Conservation (phyloP, 148 eudicot species). For the Rhododendron simsii region DNA sequence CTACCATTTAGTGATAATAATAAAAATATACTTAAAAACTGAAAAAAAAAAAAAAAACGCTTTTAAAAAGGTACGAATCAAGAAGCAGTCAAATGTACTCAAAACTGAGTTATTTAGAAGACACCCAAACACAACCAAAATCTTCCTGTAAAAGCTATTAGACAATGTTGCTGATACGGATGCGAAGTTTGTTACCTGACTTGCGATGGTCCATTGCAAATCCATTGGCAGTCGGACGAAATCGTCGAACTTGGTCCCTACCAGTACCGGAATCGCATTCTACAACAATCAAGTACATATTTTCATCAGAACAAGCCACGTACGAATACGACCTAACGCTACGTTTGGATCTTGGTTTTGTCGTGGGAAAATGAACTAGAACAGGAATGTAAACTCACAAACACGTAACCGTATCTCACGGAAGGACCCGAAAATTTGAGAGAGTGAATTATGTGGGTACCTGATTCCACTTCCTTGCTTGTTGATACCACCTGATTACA, state of each 20-base stretch:
- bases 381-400: background rate
- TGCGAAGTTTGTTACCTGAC: constrained; percentile 33
- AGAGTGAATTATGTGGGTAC: constrained; percentile 12
- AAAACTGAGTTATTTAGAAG: background rate
- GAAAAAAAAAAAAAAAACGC: too few relatives aligned
- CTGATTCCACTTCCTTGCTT: constrained; percentile 77
- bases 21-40: background rate
- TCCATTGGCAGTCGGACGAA: constrained; percentile 57
- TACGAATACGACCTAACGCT: background rate
- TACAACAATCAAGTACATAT: constrained; percentile 9
- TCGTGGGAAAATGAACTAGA: background rate
- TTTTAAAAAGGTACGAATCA: background rate
- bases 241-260: constrained; percentile 73
- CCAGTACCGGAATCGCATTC: constrained; percentile 62
- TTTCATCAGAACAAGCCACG: background rate
- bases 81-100: background rate
- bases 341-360: background rate
- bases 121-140: background rate
- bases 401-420: background rate
- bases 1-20: background rate
- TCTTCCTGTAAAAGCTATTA: background rate
- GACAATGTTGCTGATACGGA: background rate
- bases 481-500: constrained; percentile 51
- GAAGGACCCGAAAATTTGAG: background rate
- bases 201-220: constrained; percentile 61